A percentile compares a stretch with the other conserved stretches of the same genome.
Conservation (phyloP, 495 filamentous ascomycete genomes). For the Hapsidospora chrysogenum region DNA sequence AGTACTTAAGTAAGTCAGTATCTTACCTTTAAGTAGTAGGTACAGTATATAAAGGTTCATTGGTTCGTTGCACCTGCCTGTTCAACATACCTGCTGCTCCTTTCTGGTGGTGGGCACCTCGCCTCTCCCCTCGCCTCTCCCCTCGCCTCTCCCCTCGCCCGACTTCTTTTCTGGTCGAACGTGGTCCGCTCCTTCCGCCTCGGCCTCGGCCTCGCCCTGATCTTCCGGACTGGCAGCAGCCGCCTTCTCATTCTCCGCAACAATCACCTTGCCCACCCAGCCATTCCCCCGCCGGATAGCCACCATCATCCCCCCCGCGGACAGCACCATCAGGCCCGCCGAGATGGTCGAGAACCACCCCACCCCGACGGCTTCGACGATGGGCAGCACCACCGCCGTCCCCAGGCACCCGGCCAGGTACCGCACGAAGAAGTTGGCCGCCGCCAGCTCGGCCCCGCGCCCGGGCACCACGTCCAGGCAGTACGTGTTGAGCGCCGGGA, state of each 20-base stretch:
- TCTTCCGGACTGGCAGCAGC: too few relatives aligned
- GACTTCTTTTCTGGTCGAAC: background rate
- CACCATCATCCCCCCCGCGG: conserved; percentile 25
- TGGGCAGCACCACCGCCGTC: conserved; percentile 48
- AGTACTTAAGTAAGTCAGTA: too few relatives aligned
- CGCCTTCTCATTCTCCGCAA: conserved; percentile 17
- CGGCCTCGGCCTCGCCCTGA: conserved; percentile 5
- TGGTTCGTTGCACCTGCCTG: too few relatives aligned
- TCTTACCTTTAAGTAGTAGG: too few relatives aligned
- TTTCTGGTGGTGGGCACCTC: too few relatives aligned
- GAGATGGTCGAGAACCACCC: conserved; percentile 47
- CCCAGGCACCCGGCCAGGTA: conserved; percentile 52
- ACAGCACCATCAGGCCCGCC: conserved; percentile 34
- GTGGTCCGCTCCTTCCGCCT: background rate
- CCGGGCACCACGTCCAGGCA: conserved; percentile 60
- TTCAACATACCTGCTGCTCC: too few relatives aligned
- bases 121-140: too few relatives aligned
- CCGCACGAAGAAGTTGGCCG: conserved; percentile 55
- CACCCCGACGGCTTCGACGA: conserved; percentile 48
- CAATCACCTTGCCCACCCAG: conserved; percentile 37
- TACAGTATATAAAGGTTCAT: too few relatives aligned
- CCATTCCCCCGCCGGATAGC: conserved; percentile 33
- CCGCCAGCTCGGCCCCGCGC: conserved; percentile 48
- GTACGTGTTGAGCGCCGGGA: conserved; percentile 58
- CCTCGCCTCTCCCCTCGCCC: too few relatives aligned